Evolutionary conservation across 768 basidiomycete genomes (phyloP), one percentile per base, ranked within the genome.

Genomic region (Boletus bicolor): DNA sequence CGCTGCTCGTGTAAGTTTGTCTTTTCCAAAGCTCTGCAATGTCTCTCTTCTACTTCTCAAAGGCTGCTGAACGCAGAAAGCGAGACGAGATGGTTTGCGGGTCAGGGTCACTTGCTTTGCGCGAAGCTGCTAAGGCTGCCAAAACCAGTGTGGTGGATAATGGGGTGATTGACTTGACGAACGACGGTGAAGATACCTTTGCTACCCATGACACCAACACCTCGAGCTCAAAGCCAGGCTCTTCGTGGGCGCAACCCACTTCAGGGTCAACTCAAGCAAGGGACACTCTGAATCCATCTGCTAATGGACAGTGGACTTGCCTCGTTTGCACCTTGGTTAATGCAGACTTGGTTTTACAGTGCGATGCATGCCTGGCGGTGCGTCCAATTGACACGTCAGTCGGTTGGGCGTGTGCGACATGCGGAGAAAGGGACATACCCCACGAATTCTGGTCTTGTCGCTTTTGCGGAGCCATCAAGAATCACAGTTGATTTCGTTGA

Each of bases 31-130:
- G 0, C 10, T 17, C 28, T 38, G 5, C 39, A 21, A 35, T 45
- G 7, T 54, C 51, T 53, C 30, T 53, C 51, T 53, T 41, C 8
- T 15, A 2, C 44, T 10, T 44, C 39, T 30, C 48, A 51, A 64
- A 97, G 93, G 95, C 95, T 47, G 95, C 95, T 0, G 93, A 95
- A 65, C 79, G 87, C 53, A 76, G 95, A 58, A 75, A 77, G 12
- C 73, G 75, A 11, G 93, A 97, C 64, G 87, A 89, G 62, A 85
- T 85, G 64, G 70, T 80, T 0, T 98, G 95, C 59, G 89, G 79
- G 2, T 84, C 81, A 10, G 87, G 85, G 1, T 72, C 73, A 10
- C 46, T 74, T 14, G 85, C 83, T 2, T 70, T 82, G 58, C 75
- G 69, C 3, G 89, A 90, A 68, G 85, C 84, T 2, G 81, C 78